Conservation (phyloP, 495 filamentous ascomycete species). For the Hypoxylon fragiforme region DNA sequence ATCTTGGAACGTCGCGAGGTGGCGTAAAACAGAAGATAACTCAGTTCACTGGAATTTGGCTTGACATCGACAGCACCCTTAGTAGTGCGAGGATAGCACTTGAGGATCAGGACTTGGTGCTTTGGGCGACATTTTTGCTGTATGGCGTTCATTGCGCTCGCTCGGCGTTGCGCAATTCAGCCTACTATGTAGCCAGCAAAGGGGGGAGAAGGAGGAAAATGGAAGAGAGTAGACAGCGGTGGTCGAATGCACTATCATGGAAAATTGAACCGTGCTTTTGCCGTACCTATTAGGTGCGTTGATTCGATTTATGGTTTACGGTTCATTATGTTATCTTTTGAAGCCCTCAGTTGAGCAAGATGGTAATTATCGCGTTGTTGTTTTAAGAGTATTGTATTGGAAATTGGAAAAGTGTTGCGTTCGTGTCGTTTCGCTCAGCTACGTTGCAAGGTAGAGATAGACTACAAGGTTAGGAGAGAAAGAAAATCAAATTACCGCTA, state of each 20-base stretch:
- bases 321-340: not conserved
- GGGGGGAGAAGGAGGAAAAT: not conserved
- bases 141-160: constrained; percentile 57
- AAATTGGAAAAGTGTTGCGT: constrained; percentile 13
- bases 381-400: too few species aligned
- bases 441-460: not conserved
- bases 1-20: constrained; percentile 91
- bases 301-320: too few species aligned
- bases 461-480: too few species aligned
- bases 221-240: not conserved
- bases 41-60: constrained; percentile 91
- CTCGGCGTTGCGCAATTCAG: constrained; percentile 23
- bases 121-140: constrained; percentile 74
- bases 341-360: not conserved
- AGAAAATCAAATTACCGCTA: not conserved
- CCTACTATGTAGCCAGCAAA: constrained; percentile 16
- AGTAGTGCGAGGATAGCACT: constrained; percentile 88
- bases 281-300: not conserved
- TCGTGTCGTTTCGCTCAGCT: constrained; percentile 22
- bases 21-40: constrained; percentile 92
- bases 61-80: constrained; percentile 88
- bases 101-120: constrained; percentile 88
- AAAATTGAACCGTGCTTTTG: not conserved
- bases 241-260: constrained; percentile 7
- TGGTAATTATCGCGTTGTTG: not conserved